Evolutionary conservation across 2,329 filamentous ascomycete species (phyloP), one percentile per base, ranked within the genome.

Genomic region (Setomelanomma holmii): DNA sequence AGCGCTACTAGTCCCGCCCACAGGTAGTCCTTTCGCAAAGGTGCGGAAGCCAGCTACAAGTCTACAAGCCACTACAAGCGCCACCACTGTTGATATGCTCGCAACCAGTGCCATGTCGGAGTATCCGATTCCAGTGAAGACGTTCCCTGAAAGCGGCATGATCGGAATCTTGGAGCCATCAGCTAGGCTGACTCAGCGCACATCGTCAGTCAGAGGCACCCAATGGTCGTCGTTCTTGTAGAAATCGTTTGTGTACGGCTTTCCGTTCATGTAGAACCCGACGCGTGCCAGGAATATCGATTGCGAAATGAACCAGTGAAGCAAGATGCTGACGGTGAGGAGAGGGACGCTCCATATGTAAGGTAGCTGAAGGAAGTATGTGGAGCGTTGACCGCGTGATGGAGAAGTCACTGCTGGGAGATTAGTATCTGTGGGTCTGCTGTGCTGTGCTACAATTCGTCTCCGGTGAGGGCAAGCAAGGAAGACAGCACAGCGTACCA

Each of bases 41-140:
- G 34, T 45, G 10, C 30, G 12, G 20, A 59, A 89, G 87, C 24
- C 89, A 92, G 58, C 81, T 91, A 30, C 52, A n/a, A 5, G 53
- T 23, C 33, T 27, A n/a, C n/a, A 38, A 11, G 53, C 43, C 21
- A 56, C 19, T 5, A 39, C 21, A 19, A 38, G 16, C 4, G n/a
- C 7, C 20, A 30, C 12, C 12, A 27, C 4, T 4, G 17, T n/a
- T 17, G 17, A 12, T 12, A 45, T 7, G 21, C 33, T 39, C 12
- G 43, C 21, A 1, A 45, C 1, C 2, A 45, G 16, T 17, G 35
- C 34, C 16, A 33, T 34, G 17, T 65, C 51, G 3, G 52, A 38
- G 20, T 39, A 45, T 16, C 43, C 54, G 12, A 54, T 44, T 21
- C 45, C 17, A 8, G 50, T 57, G 47, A 40, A 64, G 4, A 14